Conservation (phyloP, 768 basidiomycete species). For the Russula emetica region DNA sequence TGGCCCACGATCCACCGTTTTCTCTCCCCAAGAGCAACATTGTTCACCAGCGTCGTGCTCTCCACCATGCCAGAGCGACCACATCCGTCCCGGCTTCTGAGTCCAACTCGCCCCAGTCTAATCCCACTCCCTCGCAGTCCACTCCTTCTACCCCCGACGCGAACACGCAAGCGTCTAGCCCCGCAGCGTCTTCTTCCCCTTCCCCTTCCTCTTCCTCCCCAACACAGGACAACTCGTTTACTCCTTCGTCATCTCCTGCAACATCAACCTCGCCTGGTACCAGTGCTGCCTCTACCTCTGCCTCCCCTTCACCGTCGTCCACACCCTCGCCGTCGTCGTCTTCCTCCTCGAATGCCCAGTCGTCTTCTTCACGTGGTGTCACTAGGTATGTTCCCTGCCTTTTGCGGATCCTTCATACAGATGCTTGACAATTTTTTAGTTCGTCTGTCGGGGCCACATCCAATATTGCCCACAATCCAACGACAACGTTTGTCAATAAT, state of each 20-base stretch:
- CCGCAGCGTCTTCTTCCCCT: neutral
- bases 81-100: neutral
- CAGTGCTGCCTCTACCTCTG: neutral
- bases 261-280: neutral
- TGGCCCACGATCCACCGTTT: neutral
- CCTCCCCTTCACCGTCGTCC: neutral
- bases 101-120: neutral
- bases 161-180: no score
- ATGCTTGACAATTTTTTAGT: conserved; percentile 1
- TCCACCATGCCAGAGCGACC: conserved; percentile 10
- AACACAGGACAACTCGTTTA: neutral
- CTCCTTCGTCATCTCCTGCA: neutral
- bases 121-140: neutral
- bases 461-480: neutral
- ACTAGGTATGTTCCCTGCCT: neutral
- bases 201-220: neutral
- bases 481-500: neutral
- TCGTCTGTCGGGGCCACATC: neutral
- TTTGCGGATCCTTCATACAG: neutral
- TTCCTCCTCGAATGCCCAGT: neutral
- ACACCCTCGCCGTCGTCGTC: neutral
- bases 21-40: conserved; percentile 1
- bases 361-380: neutral
- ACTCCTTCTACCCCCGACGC: neutral
- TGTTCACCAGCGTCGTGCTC: neutral